Evolutionary conservation across 768 basidiomycete genomes (phyloP).

Genomic region (Macrolepiota albuminosa): DNA sequence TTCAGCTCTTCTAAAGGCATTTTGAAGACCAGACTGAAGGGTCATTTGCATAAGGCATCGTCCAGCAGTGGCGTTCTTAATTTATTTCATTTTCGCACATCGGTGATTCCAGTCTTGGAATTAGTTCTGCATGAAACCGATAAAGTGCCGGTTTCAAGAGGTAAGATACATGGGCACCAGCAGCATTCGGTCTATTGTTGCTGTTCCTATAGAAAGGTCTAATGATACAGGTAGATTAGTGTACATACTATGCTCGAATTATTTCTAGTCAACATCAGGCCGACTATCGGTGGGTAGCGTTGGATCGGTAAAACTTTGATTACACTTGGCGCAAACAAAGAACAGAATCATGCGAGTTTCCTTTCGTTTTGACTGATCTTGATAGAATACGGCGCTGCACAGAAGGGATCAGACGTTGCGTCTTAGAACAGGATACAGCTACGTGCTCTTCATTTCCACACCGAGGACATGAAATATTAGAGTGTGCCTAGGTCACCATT

Average conservation of each 20-base stretch:
- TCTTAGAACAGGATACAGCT: neutral
- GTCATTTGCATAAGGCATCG: neutral
- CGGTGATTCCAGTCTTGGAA: too few species aligned
- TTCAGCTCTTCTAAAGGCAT: neutral
- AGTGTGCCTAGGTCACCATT: conserved; percentile 57
- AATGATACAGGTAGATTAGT: conserved; percentile 10
- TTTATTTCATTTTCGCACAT: too few species aligned
- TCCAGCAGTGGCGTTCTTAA: neutral
- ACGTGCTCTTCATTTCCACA: conserved; percentile 82
- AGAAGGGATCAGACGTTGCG: conserved; percentile 1
- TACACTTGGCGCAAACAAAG: conserved; percentile 84
- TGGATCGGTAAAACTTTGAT: conserved; percentile 71
- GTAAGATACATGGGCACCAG: neutral
- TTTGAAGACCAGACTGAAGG: neutral
- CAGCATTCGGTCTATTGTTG: neutral
- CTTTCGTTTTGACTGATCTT: conserved; percentile 95
- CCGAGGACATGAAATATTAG: conserved; percentile 75
- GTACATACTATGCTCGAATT: conserved; percentile 9
- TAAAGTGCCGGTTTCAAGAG: neutral
- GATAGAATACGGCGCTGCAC: conserved; percentile 86
- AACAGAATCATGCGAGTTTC: conserved; percentile 94
- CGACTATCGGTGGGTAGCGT: conserved; percentile 44
- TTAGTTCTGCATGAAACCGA: too few species aligned
- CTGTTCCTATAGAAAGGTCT: neutral
- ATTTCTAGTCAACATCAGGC: conserved; percentile 23